Evolutionary conservation across 108 stramenopile species (phyloP).

Genomic region (Cyclotella kingstonii): DNA sequence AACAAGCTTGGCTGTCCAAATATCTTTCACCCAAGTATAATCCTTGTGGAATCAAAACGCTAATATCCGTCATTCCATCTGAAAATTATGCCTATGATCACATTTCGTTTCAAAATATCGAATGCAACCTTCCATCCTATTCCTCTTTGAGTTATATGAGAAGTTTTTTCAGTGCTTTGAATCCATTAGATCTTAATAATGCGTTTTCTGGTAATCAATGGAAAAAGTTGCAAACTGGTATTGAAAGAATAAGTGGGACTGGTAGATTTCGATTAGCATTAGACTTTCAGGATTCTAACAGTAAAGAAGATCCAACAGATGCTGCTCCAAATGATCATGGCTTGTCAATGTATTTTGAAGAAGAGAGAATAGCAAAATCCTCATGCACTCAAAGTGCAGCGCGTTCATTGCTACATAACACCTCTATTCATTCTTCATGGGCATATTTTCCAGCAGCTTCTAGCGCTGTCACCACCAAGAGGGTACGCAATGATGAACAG

Average conservation of each 20-base stretch:
- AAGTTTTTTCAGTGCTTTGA: neutral
- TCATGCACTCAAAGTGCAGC: neutral
- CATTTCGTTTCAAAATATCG: constrained; percentile 8
- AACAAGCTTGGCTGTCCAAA: constrained; percentile 15
- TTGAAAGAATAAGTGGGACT: constrained; percentile 3
- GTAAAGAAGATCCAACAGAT: neutral
- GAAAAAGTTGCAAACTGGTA: neutral
- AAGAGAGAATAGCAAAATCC: neutral
- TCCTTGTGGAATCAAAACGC: constrained; percentile 32
- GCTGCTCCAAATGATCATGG: neutral
- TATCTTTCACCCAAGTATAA: constrained; percentile 30
- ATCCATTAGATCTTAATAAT: neutral
- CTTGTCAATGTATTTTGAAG: neutral
- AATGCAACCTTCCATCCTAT: constrained; percentile 17
- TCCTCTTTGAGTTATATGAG: neutral
- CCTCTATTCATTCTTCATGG: constrained; percentile 44
- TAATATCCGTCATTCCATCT: constrained; percentile 22
- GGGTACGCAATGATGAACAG: neutral
- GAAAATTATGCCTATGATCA: neutral
- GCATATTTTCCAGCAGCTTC: constrained; percentile 26
- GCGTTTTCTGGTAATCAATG: neutral
- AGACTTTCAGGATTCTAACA: constrained; percentile 10
- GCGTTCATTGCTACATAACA: constrained; percentile 10
- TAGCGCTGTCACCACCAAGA: neutral
- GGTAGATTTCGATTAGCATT: constrained; percentile 25